Percentiles rank a stretch among this genome's conserved stretches.
These are phyloP conservation scores for Lasiosphaeria ovina DNA, from an alignment of 495 filamentous ascomycete species.

Conservation along the genomic window DNA sequence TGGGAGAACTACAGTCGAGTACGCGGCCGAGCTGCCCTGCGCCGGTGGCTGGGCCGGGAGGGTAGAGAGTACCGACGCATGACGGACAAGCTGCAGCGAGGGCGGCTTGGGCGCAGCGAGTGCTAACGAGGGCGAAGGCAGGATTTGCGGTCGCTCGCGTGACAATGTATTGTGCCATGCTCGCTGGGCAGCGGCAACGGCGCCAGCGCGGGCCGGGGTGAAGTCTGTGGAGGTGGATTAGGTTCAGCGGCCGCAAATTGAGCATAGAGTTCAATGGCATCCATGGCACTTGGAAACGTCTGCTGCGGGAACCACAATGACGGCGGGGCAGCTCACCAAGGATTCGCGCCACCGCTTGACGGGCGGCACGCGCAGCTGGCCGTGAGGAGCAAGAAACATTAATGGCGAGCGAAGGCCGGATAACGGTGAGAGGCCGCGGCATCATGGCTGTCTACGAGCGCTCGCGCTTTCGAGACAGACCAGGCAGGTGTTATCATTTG, in stretches of 20 bases:
- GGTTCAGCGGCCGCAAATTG: constrained; percentile 9
- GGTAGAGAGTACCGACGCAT: constrained; percentile 32
- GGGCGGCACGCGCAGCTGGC: constrained; percentile 12
- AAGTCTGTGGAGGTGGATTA: constrained; percentile 18
- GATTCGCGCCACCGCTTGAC: constrained; percentile 12
- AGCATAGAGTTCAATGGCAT: background rate
- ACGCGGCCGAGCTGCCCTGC: constrained; percentile 18
- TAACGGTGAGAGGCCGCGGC: constrained; percentile 18
- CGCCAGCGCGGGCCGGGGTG: constrained; percentile 12
- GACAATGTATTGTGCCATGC: constrained; percentile 32
- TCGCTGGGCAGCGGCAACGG: constrained; percentile 26
- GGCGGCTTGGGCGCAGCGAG: constrained; percentile 18
- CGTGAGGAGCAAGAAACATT: constrained; percentile 22
- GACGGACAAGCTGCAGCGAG: constrained; percentile 31
- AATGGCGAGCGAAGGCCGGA: constrained; percentile 27
- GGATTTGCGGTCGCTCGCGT: constrained; percentile 12
- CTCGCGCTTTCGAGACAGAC: constrained; percentile 24
- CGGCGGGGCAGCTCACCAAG: constrained; percentile 20
- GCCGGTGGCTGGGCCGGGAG: constrained; percentile 18
- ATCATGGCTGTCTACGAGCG: constrained; percentile 25
- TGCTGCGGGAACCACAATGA: constrained; percentile 2
- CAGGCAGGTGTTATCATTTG: constrained; percentile 21
- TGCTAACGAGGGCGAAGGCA: constrained; percentile 19
- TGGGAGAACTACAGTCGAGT: constrained; percentile 38
- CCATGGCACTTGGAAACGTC: background rate